Evolutionary conservation across 352 stramenopile genomes (phyloP), one percentile per base, ranked within the genome.

Genomic region (Globisporangium recalcitrans): DNA sequence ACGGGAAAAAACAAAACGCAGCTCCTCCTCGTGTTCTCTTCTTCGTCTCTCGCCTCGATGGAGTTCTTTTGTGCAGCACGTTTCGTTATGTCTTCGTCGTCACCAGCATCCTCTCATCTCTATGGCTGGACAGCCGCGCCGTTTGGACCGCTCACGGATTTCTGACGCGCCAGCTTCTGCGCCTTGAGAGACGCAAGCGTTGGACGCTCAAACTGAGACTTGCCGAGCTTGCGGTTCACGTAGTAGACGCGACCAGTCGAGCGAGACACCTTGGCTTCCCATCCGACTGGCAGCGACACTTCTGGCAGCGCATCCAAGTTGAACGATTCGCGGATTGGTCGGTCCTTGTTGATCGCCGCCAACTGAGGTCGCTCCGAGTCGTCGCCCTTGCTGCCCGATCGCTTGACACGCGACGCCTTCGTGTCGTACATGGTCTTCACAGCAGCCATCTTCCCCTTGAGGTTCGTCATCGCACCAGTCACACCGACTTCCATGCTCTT

Each of bases 231-330:
- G 61, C 83, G 84, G 73, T 95, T 95, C 52, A 93, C 83, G 69
- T 95, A 95, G 74, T 95, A 95, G 59, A 95, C 85, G 47, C 85
- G 84, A 16, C 85, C 85, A 19, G 83, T 95, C 8, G 84, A 93
- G 62, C 85, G 83, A 32, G 80, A 91, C 52, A 95, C 83, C 78
- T 95, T 95, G 64, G 85, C 85, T 62, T 93, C 84, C 85, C 85
- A 95, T 31, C 86, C 84, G 22, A 88, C 76, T 1, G 86, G 86
- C 38, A 95, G 62, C 56, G 86, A 88, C 5, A 90, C 83, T 63
- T 94, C 85, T 2, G 83, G 83, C 55, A 94, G 63, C 47, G 85
- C 84, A 40, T 94, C 85, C 14, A 94, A 66, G 67, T 93, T 94
- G 65, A 94, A 93, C 58, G 84, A 91, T 47, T 94, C 85, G 40